phyloP scores from a whole-genome alignment of 73 alveolate species.

The Urostyla sp. region DNA sequence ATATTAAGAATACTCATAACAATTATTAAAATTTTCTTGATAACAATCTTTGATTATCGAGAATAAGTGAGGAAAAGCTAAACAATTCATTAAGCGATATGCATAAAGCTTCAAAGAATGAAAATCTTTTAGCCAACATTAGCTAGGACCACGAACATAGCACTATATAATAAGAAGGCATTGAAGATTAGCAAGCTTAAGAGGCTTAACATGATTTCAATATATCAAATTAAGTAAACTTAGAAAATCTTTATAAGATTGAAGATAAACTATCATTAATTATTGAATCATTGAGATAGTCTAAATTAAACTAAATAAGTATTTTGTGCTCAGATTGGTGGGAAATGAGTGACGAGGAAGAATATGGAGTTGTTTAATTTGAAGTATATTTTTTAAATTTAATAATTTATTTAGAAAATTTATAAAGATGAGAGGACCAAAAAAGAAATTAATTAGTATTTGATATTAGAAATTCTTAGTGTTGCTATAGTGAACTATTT shows the following conservation, averaged over 20 bases:
- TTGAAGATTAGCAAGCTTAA: conserved; percentile 11
- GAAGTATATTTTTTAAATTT: too few species aligned
- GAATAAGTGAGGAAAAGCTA: conserved; percentile 38
- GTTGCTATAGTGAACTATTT: conserved; percentile 35
- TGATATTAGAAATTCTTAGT: conserved; percentile 36
- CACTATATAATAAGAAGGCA: background rate
- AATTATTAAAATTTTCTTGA: background rate
- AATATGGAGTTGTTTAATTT: conserved; percentile 28
- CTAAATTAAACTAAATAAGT: conserved; percentile 12
- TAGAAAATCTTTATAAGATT: conserved; percentile 33
- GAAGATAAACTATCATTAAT: conserved; percentile 36
- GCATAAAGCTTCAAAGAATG: conserved; percentile 19
- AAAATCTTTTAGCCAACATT: background rate
- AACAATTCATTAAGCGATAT: conserved; percentile 36
- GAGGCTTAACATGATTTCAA: background rate
- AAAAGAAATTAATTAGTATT: conserved; percentile 33
- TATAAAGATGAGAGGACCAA: conserved; percentile 51
- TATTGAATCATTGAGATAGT: conserved; percentile 17
- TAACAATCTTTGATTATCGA: conserved; percentile 14
- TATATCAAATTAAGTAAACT: conserved; percentile 13
- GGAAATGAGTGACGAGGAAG: conserved; percentile 60
- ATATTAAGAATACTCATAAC: background rate
- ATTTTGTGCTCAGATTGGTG: conserved; percentile 67
- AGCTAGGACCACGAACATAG: background rate
- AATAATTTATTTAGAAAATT: background rate